A percentile compares a stretch with the other conserved stretches of the same genome.
phyloP scores from a whole-genome alignment of 768 basidiomycete species.

The Hygrocybe punicea region DNA sequence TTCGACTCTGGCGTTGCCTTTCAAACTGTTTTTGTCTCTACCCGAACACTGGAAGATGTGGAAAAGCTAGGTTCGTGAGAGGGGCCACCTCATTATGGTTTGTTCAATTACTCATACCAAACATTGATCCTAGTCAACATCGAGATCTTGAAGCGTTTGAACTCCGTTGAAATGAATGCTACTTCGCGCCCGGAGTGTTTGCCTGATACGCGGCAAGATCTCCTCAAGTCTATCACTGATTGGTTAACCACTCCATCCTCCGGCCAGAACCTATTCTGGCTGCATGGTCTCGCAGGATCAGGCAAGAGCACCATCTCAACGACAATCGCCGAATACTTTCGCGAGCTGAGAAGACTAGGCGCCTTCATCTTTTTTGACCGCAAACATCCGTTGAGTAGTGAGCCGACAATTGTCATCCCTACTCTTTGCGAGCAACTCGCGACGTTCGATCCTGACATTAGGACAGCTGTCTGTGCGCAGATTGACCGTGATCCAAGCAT shows the following conservation, averaged over 20 bases:
- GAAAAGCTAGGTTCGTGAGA: background rate
- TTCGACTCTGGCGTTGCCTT: constrained; percentile 1
- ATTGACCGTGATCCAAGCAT: background rate
- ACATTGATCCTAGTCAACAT: background rate
- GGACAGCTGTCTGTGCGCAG: background rate
- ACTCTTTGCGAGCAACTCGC: constrained; percentile 12
- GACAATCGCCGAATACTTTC: constrained; percentile 12
- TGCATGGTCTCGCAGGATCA: constrained; percentile 19
- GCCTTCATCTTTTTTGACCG: constrained; percentile 17
- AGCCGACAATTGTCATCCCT: constrained; percentile 7
- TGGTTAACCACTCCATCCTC: constrained; percentile 10
- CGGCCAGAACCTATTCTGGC: constrained; percentile 16
- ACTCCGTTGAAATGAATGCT: constrained; percentile 1
- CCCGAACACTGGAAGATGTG: background rate
- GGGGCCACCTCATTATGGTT: no score
- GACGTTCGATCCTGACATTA: background rate
- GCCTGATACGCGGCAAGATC: constrained; percentile 7
- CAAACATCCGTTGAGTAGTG: constrained; percentile 3
- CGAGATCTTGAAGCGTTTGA: background rate
- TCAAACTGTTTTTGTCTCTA: constrained; percentile 3
- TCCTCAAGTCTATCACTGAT: constrained; percentile 7
- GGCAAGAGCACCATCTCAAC: constrained; percentile 19
- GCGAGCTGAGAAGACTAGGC: constrained; percentile 11
- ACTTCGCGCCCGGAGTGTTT: constrained; percentile 10
- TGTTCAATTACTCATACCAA: background rate